These are phyloP conservation scores for Tuber calosporum DNA, from an alignment of 495 filamentous ascomycete species.

Conservation along the genomic window DNA sequence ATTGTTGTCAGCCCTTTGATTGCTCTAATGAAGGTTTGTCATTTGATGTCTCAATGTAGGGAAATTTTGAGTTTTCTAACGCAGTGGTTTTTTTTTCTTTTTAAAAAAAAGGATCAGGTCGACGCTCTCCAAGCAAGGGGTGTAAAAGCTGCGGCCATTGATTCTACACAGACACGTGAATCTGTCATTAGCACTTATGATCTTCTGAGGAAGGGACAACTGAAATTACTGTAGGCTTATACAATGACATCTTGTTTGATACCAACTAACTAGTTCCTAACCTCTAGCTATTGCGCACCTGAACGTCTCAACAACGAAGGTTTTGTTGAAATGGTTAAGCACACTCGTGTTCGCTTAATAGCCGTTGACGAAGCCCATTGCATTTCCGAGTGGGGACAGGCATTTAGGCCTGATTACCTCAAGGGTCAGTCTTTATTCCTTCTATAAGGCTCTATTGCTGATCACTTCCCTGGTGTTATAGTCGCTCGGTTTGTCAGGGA, in stretches of 20 bases:
- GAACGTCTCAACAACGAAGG: constrained; percentile 55
- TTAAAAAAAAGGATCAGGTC: constrained; percentile 51
- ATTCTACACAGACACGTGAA: constrained; percentile 50
- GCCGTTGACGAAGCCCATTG: constrained; percentile 58
- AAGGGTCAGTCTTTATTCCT: constrained; percentile 38
- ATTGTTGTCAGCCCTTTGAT: constrained; percentile 53
- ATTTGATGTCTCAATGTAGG: neutral
- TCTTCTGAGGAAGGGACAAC: constrained; percentile 44
- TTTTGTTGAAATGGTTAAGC: constrained; percentile 51
- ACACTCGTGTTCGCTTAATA: constrained; percentile 50
- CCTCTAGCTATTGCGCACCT: constrained; percentile 48
- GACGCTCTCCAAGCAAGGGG: constrained; percentile 48
- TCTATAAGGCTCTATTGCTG: neutral
- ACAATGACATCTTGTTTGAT: neutral
- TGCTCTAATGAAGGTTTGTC: constrained; percentile 50
- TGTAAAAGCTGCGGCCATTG: constrained; percentile 49
- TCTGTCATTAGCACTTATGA: constrained; percentile 47
- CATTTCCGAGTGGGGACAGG: constrained; percentile 57
- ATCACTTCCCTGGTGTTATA: constrained; percentile 19
- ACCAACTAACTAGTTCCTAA: constrained; percentile 11
- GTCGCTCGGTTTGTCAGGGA: constrained; percentile 54
- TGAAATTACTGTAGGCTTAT: constrained; percentile 48
- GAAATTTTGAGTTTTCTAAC: neutral
- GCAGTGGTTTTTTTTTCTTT: neutral
- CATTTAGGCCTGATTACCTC: constrained; percentile 55